Evolutionary conservation across 2,329 filamentous ascomycete genomes (phyloP), one percentile per base, ranked within the genome.

Genomic region (Fusarium scirpi): DNA sequence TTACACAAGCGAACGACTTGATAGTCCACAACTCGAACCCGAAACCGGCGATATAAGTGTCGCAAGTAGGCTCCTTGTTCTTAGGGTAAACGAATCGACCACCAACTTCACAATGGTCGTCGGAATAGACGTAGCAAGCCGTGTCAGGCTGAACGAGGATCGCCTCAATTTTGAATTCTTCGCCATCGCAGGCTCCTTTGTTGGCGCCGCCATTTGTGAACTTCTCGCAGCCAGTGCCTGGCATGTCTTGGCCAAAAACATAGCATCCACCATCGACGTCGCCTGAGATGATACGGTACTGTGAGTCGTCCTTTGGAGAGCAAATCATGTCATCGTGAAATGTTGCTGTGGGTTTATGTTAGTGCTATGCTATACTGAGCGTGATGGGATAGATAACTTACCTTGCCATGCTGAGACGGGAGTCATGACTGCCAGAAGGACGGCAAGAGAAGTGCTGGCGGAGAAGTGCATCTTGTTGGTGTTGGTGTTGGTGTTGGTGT

Each of bases 401-500:
- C 34, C 34, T 38, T 12, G 34, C 34, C 34, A 38, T n/a, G 34
- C 34, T 12, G 18, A 38, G 34, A 38, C 18, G 0, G 34, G 34
- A 4, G 34, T 38, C 34, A 38, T 38, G 6, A 12, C 34, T 38
- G 18, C 34, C 18, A 38, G 6, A 38, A 38, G 34, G 0, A 38
- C 34, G 34, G 18, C 34, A 38, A 38, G 10, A 12, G 3, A 2
- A 12, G 34, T 38, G 18, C 34, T 38, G 3, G 34, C 6, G 1
- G 18, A 7, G 34, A 38, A 38, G 7, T 38, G 34, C 34, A 38
- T 38, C 0, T 6, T 38, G 18, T n/a, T 38, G 10, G 6, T 38
- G 0, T n/a, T n/a, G 5, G n/a, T 38, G 18, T n/a, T 38, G 10
- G 6, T 38, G 0, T n/a, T n/a, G 5, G n/a, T 38, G 18, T n/a